phyloP scores from a whole-genome alignment of 331 rosid species.

The Spiraea crenata region DNA sequence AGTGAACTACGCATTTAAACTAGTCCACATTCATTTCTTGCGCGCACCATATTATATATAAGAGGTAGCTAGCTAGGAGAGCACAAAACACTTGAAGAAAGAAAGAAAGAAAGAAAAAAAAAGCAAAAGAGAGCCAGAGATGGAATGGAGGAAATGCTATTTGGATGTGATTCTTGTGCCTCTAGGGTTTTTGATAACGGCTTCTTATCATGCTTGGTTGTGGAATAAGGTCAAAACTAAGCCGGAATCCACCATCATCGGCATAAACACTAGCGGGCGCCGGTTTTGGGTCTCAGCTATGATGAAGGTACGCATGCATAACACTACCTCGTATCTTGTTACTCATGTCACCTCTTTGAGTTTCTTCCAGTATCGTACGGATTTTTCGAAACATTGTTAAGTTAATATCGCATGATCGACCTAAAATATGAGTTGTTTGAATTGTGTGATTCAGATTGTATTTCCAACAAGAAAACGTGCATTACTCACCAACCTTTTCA shows the following conservation, averaged over 20 bases:
- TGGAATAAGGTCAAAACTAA: slow-evolving; percentile 69
- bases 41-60: background rate
- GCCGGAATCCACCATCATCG: slow-evolving; percentile 73
- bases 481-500: too few relatives aligned
- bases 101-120: background rate
- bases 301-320: slow-evolving; percentile 49
- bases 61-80: background rate
- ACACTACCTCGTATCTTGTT: background rate
- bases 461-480: too few relatives aligned
- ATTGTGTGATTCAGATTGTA: too few relatives aligned
- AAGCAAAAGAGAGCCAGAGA: slow-evolving; percentile 10
- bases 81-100: background rate
- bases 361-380: too few relatives aligned
- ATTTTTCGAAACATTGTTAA: too few relatives aligned
- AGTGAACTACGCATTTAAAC: slow-evolving; percentile 36
- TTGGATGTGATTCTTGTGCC: slow-evolving; percentile 85
- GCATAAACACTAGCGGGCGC: slow-evolving; percentile 72
- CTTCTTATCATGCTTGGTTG: slow-evolving; percentile 72
- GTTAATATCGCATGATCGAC: too few relatives aligned
- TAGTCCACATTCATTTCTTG: slow-evolving; percentile 49
- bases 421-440: too few relatives aligned
- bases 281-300: slow-evolving; percentile 80
- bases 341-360: too few relatives aligned
- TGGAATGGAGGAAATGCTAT: slow-evolving; percentile 89
- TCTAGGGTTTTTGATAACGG: slow-evolving; percentile 46